Evolutionary conservation across 805 yeast genomes (phyloP).

Genomic region (Ogataea ramenticola): DNA sequence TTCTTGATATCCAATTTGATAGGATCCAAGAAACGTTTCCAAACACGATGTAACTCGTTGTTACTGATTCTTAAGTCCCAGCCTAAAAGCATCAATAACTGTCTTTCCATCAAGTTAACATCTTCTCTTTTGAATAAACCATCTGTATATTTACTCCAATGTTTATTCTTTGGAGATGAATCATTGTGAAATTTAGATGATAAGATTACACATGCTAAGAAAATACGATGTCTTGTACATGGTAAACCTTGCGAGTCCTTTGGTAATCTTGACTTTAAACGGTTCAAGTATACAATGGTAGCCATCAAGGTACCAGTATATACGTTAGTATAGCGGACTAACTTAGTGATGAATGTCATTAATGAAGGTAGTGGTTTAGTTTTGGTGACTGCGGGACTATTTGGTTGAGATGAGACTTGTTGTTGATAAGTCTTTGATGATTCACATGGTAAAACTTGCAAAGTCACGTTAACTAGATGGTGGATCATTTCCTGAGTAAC

Average conservation of each 20-base stretch:
- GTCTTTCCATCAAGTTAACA: constrained; percentile 76
- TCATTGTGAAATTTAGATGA: constrained; percentile 74
- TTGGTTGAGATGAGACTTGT: constrained; percentile 24
- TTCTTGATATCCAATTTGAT: constrained; percentile 32
- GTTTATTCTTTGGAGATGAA: constrained; percentile 67
- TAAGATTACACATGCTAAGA: constrained; percentile 65
- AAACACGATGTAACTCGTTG: constrained; percentile 34
- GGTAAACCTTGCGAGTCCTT: constrained; percentile 69
- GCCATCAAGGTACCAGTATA: constrained; percentile 73
- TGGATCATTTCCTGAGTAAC: constrained; percentile 71
- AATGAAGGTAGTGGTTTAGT: constrained; percentile 54
- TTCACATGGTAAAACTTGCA: constrained; percentile 61
- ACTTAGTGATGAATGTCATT: constrained; percentile 63
- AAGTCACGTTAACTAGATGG: constrained; percentile 56
- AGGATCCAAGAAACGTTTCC: constrained; percentile 43
- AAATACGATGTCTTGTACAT: constrained; percentile 73
- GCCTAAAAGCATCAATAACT: constrained; percentile 55
- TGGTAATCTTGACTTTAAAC: constrained; percentile 55
- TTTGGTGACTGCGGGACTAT: constrained; percentile 23
- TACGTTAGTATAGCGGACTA: constrained; percentile 72
- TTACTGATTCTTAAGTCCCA: constrained; percentile 56
- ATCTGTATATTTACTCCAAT: constrained; percentile 76
- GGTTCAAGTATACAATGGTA: constrained; percentile 60
- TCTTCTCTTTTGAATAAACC: constrained; percentile 63
- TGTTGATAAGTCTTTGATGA: constrained; percentile 29